Conservation (phyloP, 495 filamentous ascomycete genomes). For the Recurvomyces mirabilis region DNA sequence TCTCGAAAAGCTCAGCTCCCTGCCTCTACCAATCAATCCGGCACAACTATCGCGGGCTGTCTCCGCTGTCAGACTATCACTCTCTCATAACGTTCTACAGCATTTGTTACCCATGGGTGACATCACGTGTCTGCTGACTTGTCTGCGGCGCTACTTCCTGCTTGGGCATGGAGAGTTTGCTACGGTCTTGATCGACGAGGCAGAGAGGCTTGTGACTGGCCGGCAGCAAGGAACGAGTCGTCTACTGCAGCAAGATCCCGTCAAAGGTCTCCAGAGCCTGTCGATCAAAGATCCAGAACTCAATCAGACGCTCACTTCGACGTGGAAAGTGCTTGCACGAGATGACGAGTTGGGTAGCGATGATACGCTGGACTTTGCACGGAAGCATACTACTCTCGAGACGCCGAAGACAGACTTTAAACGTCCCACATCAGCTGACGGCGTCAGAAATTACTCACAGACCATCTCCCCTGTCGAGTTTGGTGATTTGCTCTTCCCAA, state of each 20-base stretch:
- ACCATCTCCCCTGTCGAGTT: conserved; percentile 37
- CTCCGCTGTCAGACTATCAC: conserved; percentile 60
- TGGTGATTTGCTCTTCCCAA: conserved; percentile 70
- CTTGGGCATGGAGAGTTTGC: conserved; percentile 85
- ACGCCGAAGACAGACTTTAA: not conserved
- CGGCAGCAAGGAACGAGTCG: conserved; percentile 32
- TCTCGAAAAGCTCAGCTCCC: conserved; percentile 55
- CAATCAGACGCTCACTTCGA: conserved; percentile 54
- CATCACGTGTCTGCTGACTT: conserved; percentile 61
- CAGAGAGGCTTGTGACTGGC: conserved; percentile 48
- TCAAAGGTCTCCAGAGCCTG: conserved; percentile 41
- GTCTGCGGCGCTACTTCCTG: conserved; percentile 79
- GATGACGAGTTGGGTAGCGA: conserved; percentile 62
- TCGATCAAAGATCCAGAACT: conserved; percentile 82
- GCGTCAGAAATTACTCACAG: not conserved
- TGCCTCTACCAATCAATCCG: conserved; percentile 62
- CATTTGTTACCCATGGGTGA: conserved; percentile 64
- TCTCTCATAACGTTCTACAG: conserved; percentile 71
- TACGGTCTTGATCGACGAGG: conserved; percentile 69
- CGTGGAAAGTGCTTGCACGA: conserved; percentile 67
- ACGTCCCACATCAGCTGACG: conserved; percentile 17
- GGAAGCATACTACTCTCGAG: conserved; percentile 55
- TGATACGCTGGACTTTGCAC: conserved; percentile 65
- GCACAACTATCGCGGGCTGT: conserved; percentile 59
- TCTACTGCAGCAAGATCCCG: conserved; percentile 17